Conservation (phyloP, 2,329 filamentous ascomycete genomes). For the Oidium heveae region DNA sequence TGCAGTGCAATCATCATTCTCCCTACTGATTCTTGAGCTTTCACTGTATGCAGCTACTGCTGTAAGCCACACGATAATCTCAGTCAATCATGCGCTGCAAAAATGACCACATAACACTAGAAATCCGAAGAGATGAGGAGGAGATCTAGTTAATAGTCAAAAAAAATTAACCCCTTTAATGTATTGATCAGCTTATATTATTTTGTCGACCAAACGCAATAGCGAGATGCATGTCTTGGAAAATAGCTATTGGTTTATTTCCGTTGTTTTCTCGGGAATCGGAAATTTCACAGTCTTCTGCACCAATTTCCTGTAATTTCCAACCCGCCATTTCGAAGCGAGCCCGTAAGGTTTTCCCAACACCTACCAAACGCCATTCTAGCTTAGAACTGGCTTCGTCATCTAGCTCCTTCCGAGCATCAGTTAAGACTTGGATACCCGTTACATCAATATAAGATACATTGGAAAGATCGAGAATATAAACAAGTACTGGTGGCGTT, state of each 20-base stretch:
- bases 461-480: slow-evolving; percentile 3
- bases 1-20: too few relatives aligned
- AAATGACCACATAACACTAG: too few relatives aligned
- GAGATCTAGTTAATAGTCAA: too few relatives aligned
- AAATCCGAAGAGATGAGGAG: too few relatives aligned
- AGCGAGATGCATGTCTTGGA: neutral
- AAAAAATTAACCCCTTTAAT: too few relatives aligned
- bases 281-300: neutral
- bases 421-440: slow-evolving; percentile 4
- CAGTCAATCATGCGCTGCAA: too few relatives aligned
- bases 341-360: slow-evolving; percentile 1
- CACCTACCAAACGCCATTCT: slow-evolving; percentile 4
- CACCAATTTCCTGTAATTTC: slow-evolving; percentile 1
- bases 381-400: slow-evolving; percentile 1
- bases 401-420: slow-evolving; percentile 1
- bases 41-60: too few relatives aligned
- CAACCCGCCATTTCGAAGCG: slow-evolving; percentile 4
- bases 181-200: too few relatives aligned
- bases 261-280: neutral
- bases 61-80: too few relatives aligned
- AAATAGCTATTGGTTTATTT: neutral
- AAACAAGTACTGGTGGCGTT: neutral
- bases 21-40: too few relatives aligned
- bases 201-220: neutral
- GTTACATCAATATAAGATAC: slow-evolving; percentile 4